phyloP scores from a whole-genome alignment of 257 asterid species.

The Jasminum sambac region DNA sequence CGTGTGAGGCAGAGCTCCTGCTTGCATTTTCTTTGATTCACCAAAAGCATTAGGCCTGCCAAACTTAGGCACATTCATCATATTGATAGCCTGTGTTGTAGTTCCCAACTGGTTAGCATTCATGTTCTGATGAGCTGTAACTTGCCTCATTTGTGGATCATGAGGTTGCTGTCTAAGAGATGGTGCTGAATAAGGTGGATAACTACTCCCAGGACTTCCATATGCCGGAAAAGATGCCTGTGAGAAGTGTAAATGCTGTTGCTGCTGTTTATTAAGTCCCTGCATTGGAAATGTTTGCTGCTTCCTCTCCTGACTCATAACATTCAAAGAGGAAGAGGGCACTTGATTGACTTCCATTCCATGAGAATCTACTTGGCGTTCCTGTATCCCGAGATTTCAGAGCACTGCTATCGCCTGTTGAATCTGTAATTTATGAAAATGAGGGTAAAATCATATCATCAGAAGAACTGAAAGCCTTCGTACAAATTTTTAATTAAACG shows the following conservation, averaged over 20 bases:
- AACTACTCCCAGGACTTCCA: conserved; percentile 56
- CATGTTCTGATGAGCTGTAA: conserved; percentile 57
- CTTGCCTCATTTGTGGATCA: conserved; percentile 69
- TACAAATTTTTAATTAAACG: conserved; percentile 17
- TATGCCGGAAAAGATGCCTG: conserved; percentile 58
- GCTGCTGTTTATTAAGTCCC: conserved; percentile 72
- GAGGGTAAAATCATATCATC: conserved; percentile 28
- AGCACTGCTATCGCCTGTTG: conserved; percentile 41
- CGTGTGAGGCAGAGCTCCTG: conserved; percentile 38
- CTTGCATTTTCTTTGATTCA: conserved; percentile 54
- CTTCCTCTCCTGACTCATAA: conserved; percentile 65
- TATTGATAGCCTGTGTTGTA: conserved; percentile 47
- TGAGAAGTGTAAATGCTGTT: conserved; percentile 57
- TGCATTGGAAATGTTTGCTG: conserved; percentile 55
- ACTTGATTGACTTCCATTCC: conserved; percentile 51
- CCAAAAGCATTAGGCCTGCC: conserved; percentile 52
- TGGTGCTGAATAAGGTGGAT: conserved; percentile 55
- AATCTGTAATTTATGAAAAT: conserved; percentile 36
- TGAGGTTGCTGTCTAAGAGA: conserved; percentile 57
- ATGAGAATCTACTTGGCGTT: conserved; percentile 52
- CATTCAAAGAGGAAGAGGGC: conserved; percentile 41
- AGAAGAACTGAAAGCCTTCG: conserved; percentile 17
- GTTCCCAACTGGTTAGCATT: conserved; percentile 48
- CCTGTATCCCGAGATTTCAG: conserved; percentile 50
- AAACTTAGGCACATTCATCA: conserved; percentile 52